phyloP scores from a whole-genome alignment of 495 filamentous ascomycete species.

The Talaromyces trachyspermus region DNA sequence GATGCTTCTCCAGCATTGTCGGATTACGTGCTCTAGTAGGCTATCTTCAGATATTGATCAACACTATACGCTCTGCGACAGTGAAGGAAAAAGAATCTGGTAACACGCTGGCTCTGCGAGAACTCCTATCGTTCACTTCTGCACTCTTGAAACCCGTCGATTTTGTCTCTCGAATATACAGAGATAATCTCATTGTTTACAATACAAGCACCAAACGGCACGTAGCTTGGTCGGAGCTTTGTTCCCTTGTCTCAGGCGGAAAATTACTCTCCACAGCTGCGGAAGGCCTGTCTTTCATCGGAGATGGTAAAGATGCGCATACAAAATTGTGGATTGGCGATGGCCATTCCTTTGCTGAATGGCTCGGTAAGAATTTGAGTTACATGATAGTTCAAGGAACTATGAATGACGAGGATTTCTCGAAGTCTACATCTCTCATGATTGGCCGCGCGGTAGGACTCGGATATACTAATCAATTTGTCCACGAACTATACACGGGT shows the following conservation, averaged over 20 bases:
- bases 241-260: conserved; percentile 60
- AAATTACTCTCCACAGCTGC: conserved; percentile 64
- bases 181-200: conserved; percentile 27
- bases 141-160: conserved; percentile 48
- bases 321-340: conserved; percentile 57
- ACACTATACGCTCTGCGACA: conserved; percentile 17
- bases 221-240: conserved; percentile 59
- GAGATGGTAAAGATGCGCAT: conserved; percentile 19
- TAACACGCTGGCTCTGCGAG: conserved; percentile 20
- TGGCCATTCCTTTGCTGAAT: conserved; percentile 55
- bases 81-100: conserved; percentile 24
- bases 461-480: conserved; percentile 64
- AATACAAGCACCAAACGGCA: conserved; percentile 29
- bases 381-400: conserved; percentile 35
- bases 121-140: conserved; percentile 41
- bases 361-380: conserved; percentile 69
- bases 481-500: conserved; percentile 39
- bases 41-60: conserved; percentile 23
- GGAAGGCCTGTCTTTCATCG: conserved; percentile 59
- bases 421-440: conserved; percentile 53
- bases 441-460: conserved; percentile 59
- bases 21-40: conserved; percentile 55
- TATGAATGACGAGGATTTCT: conserved; percentile 31
- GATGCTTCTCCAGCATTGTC: conserved; percentile 62
- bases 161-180: conserved; percentile 49